Conservation (phyloP, 768 basidiomycete species). For the Pisolithus sp. region DNA sequence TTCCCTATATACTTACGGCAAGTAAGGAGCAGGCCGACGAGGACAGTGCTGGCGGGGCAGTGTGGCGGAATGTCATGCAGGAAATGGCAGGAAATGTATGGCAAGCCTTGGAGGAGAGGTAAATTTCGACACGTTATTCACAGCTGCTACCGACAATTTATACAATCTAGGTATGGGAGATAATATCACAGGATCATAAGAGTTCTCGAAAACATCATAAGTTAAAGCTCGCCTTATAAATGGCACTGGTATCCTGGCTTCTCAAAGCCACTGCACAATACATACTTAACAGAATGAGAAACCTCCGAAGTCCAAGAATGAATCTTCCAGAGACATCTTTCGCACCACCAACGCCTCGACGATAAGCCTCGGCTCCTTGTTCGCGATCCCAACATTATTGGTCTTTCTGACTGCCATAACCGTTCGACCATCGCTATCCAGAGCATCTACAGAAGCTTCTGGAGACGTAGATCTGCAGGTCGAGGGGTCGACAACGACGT, state of each 20-base stretch:
- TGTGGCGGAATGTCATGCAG: slow-evolving; percentile 30
- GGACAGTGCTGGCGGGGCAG: slow-evolving; percentile 23
- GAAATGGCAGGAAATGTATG: slow-evolving; percentile 25
- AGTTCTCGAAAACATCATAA: not conserved
- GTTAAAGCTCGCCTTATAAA: not conserved
- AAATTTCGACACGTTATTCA: not conserved
- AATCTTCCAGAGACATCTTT: slow-evolving; percentile 71
- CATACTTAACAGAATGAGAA: slow-evolving; percentile 31
- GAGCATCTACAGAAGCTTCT: slow-evolving; percentile 5
- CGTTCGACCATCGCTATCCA: slow-evolving; percentile 11
- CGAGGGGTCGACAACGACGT: slow-evolving; percentile 24
- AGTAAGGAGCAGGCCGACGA: slow-evolving; percentile 7
- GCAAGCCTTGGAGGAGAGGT: slow-evolving; percentile 11
- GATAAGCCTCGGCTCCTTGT: slow-evolving; percentile 50
- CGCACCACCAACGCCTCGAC: slow-evolving; percentile 78
- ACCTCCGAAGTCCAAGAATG: slow-evolving; percentile 67
- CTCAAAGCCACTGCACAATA: not conserved
- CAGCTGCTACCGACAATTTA: too few species aligned
- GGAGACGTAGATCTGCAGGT: slow-evolving; percentile 4
- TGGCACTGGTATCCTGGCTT: not conserved
- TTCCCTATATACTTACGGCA: slow-evolving; percentile 39
- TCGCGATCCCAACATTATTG: not conserved
- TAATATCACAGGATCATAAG: not conserved
- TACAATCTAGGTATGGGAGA: too few species aligned
- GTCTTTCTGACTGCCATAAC: slow-evolving; percentile 9